A percentile compares a stretch with the other conserved stretches of the same genome.
Evolutionary conservation across 306 rosid genomes (phyloP).

Genomic region (Ziziphus jujuba): DNA sequence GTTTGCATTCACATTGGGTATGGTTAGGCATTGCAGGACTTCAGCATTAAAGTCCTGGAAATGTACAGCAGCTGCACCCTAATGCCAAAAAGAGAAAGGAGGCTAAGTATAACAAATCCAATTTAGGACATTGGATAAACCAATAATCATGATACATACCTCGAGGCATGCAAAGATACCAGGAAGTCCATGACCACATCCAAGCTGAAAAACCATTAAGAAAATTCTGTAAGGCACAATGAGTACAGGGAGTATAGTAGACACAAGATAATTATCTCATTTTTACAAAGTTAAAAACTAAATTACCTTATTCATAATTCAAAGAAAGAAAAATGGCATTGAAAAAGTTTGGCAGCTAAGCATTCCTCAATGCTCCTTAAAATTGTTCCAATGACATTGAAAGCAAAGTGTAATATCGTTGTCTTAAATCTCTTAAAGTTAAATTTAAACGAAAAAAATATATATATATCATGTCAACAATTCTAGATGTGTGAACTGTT

Average conservation of each 20-base stretch:
- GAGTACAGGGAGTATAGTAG: not conserved
- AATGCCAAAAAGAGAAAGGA: constrained; percentile 15
- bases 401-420: not conserved
- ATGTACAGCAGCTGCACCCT: constrained; percentile 83
- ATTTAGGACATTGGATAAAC: constrained; percentile 1
- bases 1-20: constrained; percentile 75
- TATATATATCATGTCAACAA: not conserved
- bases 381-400: not conserved
- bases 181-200: constrained; percentile 97
- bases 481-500: not conserved
- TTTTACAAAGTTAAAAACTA: not conserved
- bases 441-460: not conserved
- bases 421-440: not conserved
- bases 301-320: not conserved
- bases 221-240: constrained; percentile 14
- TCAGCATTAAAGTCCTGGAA: constrained; percentile 95
- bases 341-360: not conserved
- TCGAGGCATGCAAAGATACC: constrained; percentile 80
- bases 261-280: not conserved
- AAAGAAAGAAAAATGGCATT: not conserved
- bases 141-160: constrained; percentile 46
- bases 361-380: not conserved
- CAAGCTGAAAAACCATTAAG: constrained; percentile 62
- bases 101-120: constrained; percentile 17
- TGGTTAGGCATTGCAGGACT: constrained; percentile 77